phyloP scores from a whole-genome alignment of 2,329 filamentous ascomycete genomes.

The Thelonectria olida region DNA sequence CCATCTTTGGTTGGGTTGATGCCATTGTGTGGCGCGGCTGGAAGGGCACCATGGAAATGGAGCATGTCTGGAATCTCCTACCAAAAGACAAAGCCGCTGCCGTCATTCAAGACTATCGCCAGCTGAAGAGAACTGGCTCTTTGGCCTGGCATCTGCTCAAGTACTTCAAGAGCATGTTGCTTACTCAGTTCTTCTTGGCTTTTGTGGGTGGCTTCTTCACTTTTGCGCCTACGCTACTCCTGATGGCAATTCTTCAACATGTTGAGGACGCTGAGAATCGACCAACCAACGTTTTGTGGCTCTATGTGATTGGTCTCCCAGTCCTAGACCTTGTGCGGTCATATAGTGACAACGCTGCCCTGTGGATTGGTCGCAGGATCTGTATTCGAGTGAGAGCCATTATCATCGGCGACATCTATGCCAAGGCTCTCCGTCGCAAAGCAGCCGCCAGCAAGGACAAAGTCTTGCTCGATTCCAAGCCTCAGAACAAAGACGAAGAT shows the following conservation, averaged over 20 bases:
- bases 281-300: conserved; percentile 90
- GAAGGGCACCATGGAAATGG: conserved; percentile 81
- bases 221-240: conserved; percentile 89
- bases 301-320: conserved; percentile 92
- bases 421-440: conserved; percentile 91
- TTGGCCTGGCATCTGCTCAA: conserved; percentile 83
- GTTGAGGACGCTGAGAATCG: conserved; percentile 83
- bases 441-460: conserved; percentile 82
- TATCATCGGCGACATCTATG: conserved; percentile 96
- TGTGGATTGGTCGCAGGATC: conserved; percentile 94
- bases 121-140: conserved; percentile 81
- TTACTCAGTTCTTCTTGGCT: conserved; percentile 84
- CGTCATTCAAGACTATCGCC: conserved; percentile 84
- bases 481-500: conserved; percentile 48
- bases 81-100: conserved; percentile 87
- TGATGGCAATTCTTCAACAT: conserved; percentile 92
- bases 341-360: conserved; percentile 82
- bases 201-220: conserved; percentile 82
- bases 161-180: conserved; percentile 81
- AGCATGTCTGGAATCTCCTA: conserved; percentile 90
- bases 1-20: conserved; percentile 92
- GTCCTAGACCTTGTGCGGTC: conserved; percentile 84
- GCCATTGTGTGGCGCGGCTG: conserved; percentile 89
- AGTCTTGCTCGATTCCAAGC: conserved; percentile 66
- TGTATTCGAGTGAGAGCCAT: conserved; percentile 94